These are phyloP conservation scores for Trichomonas tenax DNA, from an alignment of 208 protist genomes.

Conservation along the genomic window DNA sequence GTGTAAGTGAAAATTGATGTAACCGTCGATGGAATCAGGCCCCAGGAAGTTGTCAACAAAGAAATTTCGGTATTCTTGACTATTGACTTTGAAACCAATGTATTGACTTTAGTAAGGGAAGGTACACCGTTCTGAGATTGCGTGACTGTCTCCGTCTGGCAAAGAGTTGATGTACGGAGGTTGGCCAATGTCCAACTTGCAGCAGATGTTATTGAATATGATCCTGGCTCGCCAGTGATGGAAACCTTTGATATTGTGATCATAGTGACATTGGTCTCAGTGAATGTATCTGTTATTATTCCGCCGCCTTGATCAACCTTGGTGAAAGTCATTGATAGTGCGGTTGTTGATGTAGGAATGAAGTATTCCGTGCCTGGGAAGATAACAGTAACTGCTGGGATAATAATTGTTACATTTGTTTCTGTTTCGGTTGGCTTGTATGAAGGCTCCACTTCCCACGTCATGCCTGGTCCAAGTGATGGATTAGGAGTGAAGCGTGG, in stretches of 20 bases:
- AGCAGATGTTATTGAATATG: not conserved
- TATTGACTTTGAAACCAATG: not conserved
- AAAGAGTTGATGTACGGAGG: not conserved
- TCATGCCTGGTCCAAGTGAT: not conserved
- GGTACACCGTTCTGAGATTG: not conserved
- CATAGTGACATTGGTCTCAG: not conserved
- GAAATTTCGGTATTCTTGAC: not conserved
- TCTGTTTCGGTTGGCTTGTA: not conserved
- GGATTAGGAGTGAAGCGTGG: not conserved
- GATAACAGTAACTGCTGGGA: not conserved
- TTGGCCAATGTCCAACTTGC: not conserved
- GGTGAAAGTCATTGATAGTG: not conserved
- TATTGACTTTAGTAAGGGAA: not conserved
- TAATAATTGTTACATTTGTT: not conserved
- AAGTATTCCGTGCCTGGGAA: not conserved
- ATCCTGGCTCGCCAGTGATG: not conserved
- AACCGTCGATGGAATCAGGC: not conserved
- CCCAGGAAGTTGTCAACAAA: not conserved
- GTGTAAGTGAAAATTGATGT: not conserved
- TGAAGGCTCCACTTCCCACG: not conserved
- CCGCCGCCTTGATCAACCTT: too few relatives aligned
- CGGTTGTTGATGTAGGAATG: not conserved
- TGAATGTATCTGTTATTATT: not conserved
- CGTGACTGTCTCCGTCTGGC: not conserved
- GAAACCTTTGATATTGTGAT: not conserved